A percentile compares a stretch with the other conserved stretches of the same genome.
These are phyloP conservation scores for Rhododendron kiyosumense DNA, from an alignment of 148 eudicot species.

Conservation along the genomic window DNA sequence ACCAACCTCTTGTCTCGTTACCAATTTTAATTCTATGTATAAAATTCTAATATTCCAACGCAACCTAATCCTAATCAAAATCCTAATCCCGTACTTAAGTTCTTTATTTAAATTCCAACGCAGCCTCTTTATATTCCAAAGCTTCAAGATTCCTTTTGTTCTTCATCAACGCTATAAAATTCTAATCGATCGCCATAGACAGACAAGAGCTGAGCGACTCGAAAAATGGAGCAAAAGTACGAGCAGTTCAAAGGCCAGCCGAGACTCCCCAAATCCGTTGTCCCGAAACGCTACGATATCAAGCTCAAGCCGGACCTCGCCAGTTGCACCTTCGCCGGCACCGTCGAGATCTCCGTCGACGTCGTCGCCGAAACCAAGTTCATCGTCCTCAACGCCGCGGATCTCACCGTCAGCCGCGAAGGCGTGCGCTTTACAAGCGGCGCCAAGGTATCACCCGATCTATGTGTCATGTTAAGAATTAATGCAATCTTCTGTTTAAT, in stretches of 20 bases:
- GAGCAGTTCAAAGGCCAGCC: constrained; percentile 64
- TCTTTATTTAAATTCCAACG: too few species aligned
- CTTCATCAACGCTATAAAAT: too few species aligned
- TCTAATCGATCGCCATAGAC: too few species aligned
- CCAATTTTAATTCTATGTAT: too few species aligned
- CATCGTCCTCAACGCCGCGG: constrained; percentile 87
- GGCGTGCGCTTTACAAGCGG: constrained; percentile 48
- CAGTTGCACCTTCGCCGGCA: constrained; percentile 67
- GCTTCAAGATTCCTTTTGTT: too few species aligned
- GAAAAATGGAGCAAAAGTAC: constrained; percentile 23
- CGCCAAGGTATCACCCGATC: constrained; percentile 37
- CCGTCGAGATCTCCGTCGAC: constrained; percentile 53
- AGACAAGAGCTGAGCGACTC: not conserved
- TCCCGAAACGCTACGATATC: constrained; percentile 72
- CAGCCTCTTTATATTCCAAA: too few species aligned
- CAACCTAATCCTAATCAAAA: too few species aligned
- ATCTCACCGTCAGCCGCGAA: constrained; percentile 44
- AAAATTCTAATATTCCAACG: too few species aligned
- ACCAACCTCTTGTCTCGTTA: too few species aligned
- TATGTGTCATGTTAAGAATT: not conserved
- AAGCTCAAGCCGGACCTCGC: constrained; percentile 67
- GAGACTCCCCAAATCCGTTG: constrained; percentile 65
- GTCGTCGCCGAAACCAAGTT: constrained; percentile 55
- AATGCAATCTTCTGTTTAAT: not conserved
- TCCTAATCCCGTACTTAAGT: too few species aligned